Percentiles rank a stretch among this genome's conserved stretches.
Conservation (phyloP, 1,139 yeast genomes). For the Candida pseudoviswanathii region DNA sequence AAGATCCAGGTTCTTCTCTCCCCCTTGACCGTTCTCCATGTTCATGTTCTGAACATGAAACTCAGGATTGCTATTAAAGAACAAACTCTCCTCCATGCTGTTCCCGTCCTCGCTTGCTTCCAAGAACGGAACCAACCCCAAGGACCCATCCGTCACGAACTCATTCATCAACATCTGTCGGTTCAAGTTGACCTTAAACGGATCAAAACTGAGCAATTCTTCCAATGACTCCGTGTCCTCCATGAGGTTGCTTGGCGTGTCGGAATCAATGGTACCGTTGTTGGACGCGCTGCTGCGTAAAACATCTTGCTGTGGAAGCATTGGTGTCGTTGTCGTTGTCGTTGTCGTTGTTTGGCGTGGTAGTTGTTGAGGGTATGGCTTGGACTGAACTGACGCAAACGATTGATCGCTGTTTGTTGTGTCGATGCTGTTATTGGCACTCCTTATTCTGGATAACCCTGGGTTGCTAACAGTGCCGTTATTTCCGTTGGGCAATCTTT, state of each 20-base stretch:
- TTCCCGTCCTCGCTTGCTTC: slow-evolving; percentile 22
- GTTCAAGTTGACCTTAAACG: slow-evolving; percentile 38
- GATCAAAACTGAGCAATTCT: slow-evolving; percentile 41
- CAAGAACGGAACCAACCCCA: slow-evolving; percentile 62
- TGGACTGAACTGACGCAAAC: not conserved
- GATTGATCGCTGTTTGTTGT: slow-evolving; percentile 1
- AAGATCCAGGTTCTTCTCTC: not conserved
- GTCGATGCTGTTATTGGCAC: slow-evolving; percentile 10
- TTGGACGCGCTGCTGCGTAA: not conserved
- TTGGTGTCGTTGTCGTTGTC: not conserved
- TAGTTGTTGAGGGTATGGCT: not conserved
- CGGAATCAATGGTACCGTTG: not conserved
- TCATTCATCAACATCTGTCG: slow-evolving; percentile 48
- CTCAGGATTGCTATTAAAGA: not conserved
- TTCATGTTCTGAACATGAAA: not conserved
- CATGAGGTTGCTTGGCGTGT: not conserved
- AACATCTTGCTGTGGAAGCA: not conserved
- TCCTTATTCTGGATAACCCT: slow-evolving; percentile 7
- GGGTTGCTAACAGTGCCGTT: slow-evolving; percentile 7
- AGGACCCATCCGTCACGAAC: slow-evolving; percentile 70
- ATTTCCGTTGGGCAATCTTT: slow-evolving; percentile 18
- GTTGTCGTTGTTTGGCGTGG: not conserved
- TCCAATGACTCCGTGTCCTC: slow-evolving; percentile 28
- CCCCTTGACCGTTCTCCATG: not conserved
- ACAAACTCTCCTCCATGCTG: not conserved